phyloP scores from a whole-genome alignment of 352 stramenopile species.

The Pythium plurisporium region DNA sequence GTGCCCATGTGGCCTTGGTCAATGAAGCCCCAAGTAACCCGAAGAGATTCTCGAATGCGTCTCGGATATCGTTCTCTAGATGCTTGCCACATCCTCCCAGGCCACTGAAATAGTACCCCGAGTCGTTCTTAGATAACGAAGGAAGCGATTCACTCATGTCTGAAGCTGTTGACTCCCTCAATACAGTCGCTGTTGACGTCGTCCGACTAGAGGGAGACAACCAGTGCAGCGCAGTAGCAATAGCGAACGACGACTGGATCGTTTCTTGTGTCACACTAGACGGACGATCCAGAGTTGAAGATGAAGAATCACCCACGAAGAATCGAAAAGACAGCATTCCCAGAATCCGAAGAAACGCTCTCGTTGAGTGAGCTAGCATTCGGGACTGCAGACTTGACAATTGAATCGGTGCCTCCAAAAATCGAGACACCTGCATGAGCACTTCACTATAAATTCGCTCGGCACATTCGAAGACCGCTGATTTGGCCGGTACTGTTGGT shows the following conservation, averaged over 20 bases:
- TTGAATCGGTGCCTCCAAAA: slow-evolving; percentile 72
- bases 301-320: slow-evolving; percentile 65
- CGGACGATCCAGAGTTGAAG: slow-evolving; percentile 5
- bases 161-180: slow-evolving; percentile 12
- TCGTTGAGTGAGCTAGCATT: slow-evolving; percentile 70
- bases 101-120: slow-evolving; percentile 65
- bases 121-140: slow-evolving; percentile 11
- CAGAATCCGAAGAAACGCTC: slow-evolving; percentile 73
- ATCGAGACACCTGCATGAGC: slow-evolving; percentile 77
- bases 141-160: slow-evolving; percentile 4
- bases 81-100: slow-evolving; percentile 78
- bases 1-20: slow-evolving; percentile 80
- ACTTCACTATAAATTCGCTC: slow-evolving; percentile 84
- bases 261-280: slow-evolving; percentile 34
- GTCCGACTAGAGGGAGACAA: slow-evolving; percentile 37
- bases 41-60: slow-evolving; percentile 84
- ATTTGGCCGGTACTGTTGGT: slow-evolving; percentile 28
- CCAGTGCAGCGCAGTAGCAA: slow-evolving; percentile 73
- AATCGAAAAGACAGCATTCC: slow-evolving; percentile 72
- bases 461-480: slow-evolving; percentile 64
- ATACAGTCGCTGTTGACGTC: slow-evolving; percentile 1
- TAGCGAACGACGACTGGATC: slow-evolving; percentile 69
- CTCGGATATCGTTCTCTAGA: slow-evolving; percentile 69
- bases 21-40: slow-evolving; percentile 68
- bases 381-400: slow-evolving; percentile 67